phyloP scores from a whole-genome alignment of 352 stramenopile genomes.

The Pythium insidiosum region DNA sequence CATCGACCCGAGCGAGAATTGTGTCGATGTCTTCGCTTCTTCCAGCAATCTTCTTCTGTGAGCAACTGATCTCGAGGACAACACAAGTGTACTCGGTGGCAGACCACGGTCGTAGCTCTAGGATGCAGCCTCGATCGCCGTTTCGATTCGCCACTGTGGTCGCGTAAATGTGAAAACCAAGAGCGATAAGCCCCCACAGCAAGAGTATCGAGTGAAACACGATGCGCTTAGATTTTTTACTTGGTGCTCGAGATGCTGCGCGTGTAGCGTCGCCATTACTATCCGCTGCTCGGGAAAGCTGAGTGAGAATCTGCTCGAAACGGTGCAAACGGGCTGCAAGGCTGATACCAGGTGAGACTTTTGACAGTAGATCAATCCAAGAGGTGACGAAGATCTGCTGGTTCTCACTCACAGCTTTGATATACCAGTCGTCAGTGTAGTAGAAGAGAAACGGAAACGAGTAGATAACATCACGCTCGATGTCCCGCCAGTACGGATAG shows the following conservation, averaged over 20 bases:
- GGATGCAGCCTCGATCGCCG: not conserved
- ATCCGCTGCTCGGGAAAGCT: too few relatives aligned
- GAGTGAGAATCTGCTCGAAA: not conserved
- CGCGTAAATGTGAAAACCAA: not conserved
- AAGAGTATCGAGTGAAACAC: not conserved
- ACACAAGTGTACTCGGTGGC: not conserved
- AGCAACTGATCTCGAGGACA: too few relatives aligned
- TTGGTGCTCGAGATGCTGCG: too few relatives aligned
- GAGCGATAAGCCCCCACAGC: not conserved
- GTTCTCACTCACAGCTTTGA: not conserved
- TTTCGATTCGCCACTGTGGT: not conserved
- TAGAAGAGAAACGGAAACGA: not conserved
- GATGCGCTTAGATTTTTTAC: too few relatives aligned
- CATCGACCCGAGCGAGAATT: too few relatives aligned
- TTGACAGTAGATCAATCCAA: not conserved
- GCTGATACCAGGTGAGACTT: not conserved
- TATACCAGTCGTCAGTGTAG: conserved; percentile 4
- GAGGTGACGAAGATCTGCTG: conserved; percentile 2
- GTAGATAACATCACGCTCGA: not conserved
- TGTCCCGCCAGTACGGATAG: not conserved
- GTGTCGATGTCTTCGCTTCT: too few relatives aligned
- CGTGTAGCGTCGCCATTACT: too few relatives aligned
- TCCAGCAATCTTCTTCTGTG: too few relatives aligned
- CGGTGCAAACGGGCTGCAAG: too few relatives aligned
- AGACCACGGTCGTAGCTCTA: not conserved